Percentiles rank a stretch among this genome's conserved stretches.
These are phyloP conservation scores for Hirsutella rhossiliensis DNA, from an alignment of 2,329 filamentous ascomycete species.

Conservation along the genomic window DNA sequence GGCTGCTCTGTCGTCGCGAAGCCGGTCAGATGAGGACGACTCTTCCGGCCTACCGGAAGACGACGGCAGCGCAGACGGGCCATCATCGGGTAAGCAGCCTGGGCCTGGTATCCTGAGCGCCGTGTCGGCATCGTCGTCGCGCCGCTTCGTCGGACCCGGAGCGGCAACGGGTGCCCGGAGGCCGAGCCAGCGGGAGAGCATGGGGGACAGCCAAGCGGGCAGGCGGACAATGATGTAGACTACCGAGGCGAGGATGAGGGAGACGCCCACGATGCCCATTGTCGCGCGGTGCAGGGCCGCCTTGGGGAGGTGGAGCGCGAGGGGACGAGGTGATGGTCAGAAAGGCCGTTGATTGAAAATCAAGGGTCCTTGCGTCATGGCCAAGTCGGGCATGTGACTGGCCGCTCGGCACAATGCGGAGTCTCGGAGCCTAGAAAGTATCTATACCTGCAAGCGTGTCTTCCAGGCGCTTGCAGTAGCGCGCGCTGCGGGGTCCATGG, in stretches of 20 bases:
- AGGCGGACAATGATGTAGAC: conserved; percentile 44
- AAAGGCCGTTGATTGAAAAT: background rate
- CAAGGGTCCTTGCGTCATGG: no score
- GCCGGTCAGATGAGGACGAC: background rate
- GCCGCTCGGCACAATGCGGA: no score
- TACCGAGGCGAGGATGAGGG: conserved; percentile 49
- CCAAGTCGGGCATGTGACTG: no score
- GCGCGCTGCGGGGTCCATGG: no score
- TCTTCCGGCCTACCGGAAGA: no score
- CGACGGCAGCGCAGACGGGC: no score
- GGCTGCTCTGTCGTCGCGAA: conserved; percentile 15
- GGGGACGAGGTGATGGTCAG: background rate
- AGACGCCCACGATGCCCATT: conserved; percentile 37
- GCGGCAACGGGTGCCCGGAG: background rate
- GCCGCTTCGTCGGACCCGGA: background rate
- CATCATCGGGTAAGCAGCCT: no score
- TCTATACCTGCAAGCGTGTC: no score
- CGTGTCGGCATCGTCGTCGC: background rate
- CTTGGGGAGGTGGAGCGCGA: background rate
- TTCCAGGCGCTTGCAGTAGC: no score
- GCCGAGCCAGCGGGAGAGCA: conserved; percentile 13
- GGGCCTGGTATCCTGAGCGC: no score
- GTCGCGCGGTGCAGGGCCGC: background rate
- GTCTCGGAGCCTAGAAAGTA: no score
- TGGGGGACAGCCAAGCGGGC: conserved; percentile 31